Evolutionary conservation across 371 early-diverging fungal species (phyloP).

Genomic region (Rhizopus sp.): DNA sequence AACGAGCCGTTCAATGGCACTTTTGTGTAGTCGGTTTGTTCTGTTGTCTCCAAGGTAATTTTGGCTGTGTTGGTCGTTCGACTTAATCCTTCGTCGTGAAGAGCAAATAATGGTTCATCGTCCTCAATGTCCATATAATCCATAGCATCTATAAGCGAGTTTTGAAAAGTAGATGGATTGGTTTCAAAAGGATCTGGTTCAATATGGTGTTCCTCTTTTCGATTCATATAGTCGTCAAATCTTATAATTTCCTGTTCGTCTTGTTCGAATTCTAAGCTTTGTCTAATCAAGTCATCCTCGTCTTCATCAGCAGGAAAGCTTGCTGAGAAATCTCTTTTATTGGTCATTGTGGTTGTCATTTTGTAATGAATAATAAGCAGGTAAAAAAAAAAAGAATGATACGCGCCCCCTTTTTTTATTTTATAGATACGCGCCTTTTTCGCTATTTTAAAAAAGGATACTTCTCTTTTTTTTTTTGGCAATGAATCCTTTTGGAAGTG

Average conservation of each 20-base stretch:
- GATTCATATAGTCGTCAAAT: conserved; percentile 15
- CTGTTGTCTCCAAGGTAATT: neutral
- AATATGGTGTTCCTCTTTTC: neutral
- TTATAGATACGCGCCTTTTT: too few species aligned
- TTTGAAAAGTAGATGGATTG: neutral
- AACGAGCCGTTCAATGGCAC: conserved; percentile 25
- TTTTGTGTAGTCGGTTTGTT: conserved; percentile 12
- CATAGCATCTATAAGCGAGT: conserved; percentile 1
- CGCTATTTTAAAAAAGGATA: too few species aligned
- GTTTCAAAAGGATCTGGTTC: neutral
- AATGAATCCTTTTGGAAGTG: conserved; percentile 22
- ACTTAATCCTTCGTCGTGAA: neutral
- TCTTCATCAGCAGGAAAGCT: conserved; percentile 14
- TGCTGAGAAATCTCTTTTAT: neutral
- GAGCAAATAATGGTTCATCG: neutral
- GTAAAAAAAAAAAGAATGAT: conserved; percentile 9
- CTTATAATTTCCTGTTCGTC: conserved; percentile 9
- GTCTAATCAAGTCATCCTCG: conserved; percentile 17
- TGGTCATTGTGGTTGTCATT: neutral
- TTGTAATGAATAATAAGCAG: conserved; percentile 3
- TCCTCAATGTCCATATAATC: conserved; percentile 19
- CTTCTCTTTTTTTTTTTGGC: conserved; percentile 1
- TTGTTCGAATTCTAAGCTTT: conserved; percentile 12
- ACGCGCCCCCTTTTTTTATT: conserved; percentile 1
- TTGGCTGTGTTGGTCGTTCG: neutral